Evolutionary conservation across 805 yeast species (phyloP), one percentile per base, ranked within the genome.

Genomic region (Kuraishia piskuri): DNA sequence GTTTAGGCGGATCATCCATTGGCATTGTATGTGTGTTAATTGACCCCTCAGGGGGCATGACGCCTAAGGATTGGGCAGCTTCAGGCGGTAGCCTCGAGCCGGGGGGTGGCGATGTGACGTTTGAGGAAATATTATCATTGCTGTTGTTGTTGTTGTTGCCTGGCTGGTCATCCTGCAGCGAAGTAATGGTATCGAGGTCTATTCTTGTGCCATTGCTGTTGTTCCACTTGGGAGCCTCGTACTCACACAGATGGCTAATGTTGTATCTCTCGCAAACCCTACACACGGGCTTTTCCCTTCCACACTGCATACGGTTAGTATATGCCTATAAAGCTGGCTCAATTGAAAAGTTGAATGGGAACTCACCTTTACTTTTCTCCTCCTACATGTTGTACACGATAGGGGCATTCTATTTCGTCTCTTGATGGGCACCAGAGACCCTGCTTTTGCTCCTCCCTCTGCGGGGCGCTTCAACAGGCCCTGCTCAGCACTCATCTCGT

Each of bases 331-430:
- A n/a, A n/a, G n/a, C 63, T 52, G 64, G 75, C 57, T 72, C 71
- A 60, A 67, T 76, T 9, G 23, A 20, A 37, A 50, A 22, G 17
- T 22, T 23, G 5, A 21, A 20, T 19, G n/a, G n/a, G n/a, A n/a
- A 62, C 69, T 25, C 59, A 66, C 70, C 53, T 76, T 77, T 40
- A 75, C 75, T 58, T 78, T 78, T 48, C 77, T 65, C 59, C 67
- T 71, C 20, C 78, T 68, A 55, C 82, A 78, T 45, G 71, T 71
- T 23, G 71, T 72, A 57, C 83, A 78, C 0, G 77, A 76, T 8
- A 78, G 57, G 0, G 77, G 69, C 55, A 72, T 67, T 50, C 81
- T 68, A 47, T 73, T 70, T 51, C 79, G 65, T 56, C 67, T 72
- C 21, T 20, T 20, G 21, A 47, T 17, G 21, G 48, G 48, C 48